Evolutionary conservation across 345 rosid genomes (phyloP).

Genomic region (Cardiospermum halicacabum): DNA sequence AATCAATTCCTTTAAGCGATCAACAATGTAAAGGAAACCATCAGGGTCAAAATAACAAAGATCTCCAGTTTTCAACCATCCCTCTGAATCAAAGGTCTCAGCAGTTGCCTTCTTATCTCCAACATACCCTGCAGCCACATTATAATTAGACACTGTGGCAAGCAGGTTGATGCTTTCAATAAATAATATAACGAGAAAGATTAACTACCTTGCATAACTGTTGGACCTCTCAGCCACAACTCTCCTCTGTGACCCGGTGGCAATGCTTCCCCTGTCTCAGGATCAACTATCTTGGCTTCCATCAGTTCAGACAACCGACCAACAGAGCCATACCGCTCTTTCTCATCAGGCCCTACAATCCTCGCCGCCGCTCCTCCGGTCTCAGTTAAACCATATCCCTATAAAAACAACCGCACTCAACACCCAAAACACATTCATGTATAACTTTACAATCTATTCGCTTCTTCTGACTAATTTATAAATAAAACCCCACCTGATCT

Average conservation of each 20-base stretch:
- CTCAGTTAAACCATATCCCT: conserved; percentile 99
- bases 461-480: neutral
- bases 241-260: conserved; percentile 82
- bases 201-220: conserved; percentile 61
- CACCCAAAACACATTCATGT: neutral
- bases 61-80: conserved; percentile 97
- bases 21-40: conserved; percentile 77
- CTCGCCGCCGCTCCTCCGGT: conserved; percentile 56
- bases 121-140: conserved; percentile 60
- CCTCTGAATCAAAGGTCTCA: conserved; percentile 72
- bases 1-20: conserved; percentile 88
- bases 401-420: neutral
- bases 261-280: conserved; percentile 58
- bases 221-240: conserved; percentile 83
- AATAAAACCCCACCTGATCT: neutral
- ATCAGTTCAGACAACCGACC: conserved; percentile 65
- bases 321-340: conserved; percentile 46
- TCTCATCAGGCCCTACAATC: conserved; percentile 51
- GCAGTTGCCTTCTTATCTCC: conserved; percentile 85
- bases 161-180: neutral
- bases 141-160: no score
- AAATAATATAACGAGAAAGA: neutral
- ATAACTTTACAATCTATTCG: neutral
- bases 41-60: conserved; percentile 74
- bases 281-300: conserved; percentile 85